These are phyloP conservation scores for Globisporangium nunn DNA, from an alignment of 352 stramenopile species.

Conservation along the genomic window DNA sequence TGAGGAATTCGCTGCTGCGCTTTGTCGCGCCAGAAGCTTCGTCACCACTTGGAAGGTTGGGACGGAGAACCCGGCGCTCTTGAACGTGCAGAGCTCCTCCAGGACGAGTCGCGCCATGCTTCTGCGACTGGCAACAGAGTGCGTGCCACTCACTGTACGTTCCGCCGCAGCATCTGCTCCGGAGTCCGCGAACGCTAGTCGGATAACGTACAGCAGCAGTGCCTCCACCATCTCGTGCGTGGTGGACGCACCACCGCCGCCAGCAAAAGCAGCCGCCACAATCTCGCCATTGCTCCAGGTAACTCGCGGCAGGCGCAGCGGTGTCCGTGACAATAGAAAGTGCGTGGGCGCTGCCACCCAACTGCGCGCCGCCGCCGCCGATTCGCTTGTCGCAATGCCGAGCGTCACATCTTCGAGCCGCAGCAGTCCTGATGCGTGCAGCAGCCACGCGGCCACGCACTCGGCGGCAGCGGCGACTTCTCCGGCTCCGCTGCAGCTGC, in stretches of 20 bases:
- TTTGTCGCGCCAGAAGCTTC: neutral
- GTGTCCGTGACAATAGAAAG: neutral
- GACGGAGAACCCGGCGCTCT: slow-evolving; percentile 8
- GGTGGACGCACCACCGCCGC: neutral
- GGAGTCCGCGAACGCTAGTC: slow-evolving; percentile 12
- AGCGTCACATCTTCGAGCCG: slow-evolving; percentile 19
- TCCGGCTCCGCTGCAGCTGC: too few species aligned
- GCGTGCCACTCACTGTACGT: neutral
- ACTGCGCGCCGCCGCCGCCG: neutral
- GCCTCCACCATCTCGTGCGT: slow-evolving; percentile 4
- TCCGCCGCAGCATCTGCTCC: neutral
- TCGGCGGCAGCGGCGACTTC: neutral
- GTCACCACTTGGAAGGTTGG: slow-evolving; percentile 5
- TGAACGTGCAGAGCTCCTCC: slow-evolving; percentile 9
- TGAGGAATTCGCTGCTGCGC: neutral
- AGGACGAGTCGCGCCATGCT: slow-evolving; percentile 1
- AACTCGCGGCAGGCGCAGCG: neutral
- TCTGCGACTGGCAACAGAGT: neutral
- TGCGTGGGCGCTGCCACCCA: slow-evolving; percentile 5
- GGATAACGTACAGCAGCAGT: slow-evolving; percentile 17
- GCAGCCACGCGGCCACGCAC: slow-evolving; percentile 10
- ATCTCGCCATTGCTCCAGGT: neutral
- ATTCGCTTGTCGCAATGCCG: neutral
- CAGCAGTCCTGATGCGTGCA: slow-evolving; percentile 10
- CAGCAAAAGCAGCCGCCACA: neutral